These are phyloP conservation scores for Sporopachydermia quercuum DNA, from an alignment of 805 yeast species.

Conservation along the genomic window DNA sequence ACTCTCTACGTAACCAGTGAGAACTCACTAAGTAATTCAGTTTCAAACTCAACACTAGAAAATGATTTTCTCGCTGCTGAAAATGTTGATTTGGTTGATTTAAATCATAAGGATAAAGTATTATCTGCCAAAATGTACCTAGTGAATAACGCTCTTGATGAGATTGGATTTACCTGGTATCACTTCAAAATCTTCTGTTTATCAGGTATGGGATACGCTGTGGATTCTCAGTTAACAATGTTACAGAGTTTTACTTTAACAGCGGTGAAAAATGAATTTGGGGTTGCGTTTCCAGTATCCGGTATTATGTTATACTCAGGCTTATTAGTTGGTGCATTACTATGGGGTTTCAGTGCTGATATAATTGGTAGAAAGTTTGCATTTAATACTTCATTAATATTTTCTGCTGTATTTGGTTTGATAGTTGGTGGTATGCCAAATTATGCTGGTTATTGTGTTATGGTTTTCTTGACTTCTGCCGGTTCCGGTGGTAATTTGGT, in stretches of 20 bases:
- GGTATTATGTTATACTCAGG: constrained; percentile 36
- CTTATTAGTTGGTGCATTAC: constrained; percentile 34
- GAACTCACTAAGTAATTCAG: no score
- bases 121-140: constrained; percentile 27
- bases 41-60: no score
- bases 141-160: constrained; percentile 40
- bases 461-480: constrained; percentile 28
- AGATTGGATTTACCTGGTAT: constrained; percentile 45
- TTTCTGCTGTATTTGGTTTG: constrained; percentile 36
- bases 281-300: constrained; percentile 27
- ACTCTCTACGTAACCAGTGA: no score
- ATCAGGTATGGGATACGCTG: constrained; percentile 43
- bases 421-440: constrained; percentile 36
- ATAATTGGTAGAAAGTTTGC: constrained; percentile 38
- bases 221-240: constrained; percentile 35
- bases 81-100: not conserved
- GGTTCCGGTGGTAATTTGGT: constrained; percentile 46
- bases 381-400: constrained; percentile 32
- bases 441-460: constrained; percentile 34
- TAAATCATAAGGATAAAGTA: constrained; percentile 1
- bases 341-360: constrained; percentile 44
- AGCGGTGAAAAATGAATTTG: constrained; percentile 33
- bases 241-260: constrained; percentile 31
- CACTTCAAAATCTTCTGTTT: constrained; percentile 34
- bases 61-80: not conserved